Percentiles rank a stretch among this genome's conserved stretches.
Evolutionary conservation across 805 yeast species (phyloP).

Genomic region (Kodamaea fukazawae): DNA sequence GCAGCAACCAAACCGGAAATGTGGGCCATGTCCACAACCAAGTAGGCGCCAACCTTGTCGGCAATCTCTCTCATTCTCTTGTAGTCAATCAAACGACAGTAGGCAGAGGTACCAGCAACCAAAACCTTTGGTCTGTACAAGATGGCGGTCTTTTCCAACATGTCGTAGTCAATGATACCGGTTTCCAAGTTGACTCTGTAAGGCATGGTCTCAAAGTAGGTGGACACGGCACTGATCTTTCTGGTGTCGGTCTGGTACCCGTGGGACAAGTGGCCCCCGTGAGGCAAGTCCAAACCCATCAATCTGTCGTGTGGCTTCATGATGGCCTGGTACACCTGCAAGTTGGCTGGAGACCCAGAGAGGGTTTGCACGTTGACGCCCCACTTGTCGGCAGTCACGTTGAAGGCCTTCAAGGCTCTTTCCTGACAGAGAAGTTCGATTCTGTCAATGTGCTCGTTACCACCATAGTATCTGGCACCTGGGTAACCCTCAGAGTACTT

Average conservation of each 20-base stretch:
- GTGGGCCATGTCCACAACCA: constrained; percentile 96
- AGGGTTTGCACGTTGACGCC: constrained; percentile 96
- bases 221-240: constrained; percentile 88
- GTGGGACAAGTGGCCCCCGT: constrained; percentile 97
- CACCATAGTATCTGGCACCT: constrained; percentile 97
- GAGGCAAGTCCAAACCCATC: constrained; percentile 97
- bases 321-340: constrained; percentile 86
- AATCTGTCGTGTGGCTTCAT: constrained; percentile 87
- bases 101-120: constrained; percentile 97
- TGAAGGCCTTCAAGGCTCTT: constrained; percentile 85
- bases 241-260: constrained; percentile 92
- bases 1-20: constrained; percentile 95
- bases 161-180: constrained; percentile 90
- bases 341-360: constrained; percentile 96
- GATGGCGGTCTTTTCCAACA: constrained; percentile 73
- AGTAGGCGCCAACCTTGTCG: constrained; percentile 88
- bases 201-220: constrained; percentile 97
- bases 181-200: constrained; percentile 84
- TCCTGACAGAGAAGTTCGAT: constrained; percentile 87
- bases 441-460: constrained; percentile 90
- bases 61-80: constrained; percentile 87
- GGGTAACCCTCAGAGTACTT: constrained; percentile 99
- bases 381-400: constrained; percentile 77
- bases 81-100: constrained; percentile 87
- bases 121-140: constrained; percentile 92